These are phyloP conservation scores for Tetrapisispora nanseiensis DNA, from an alignment of 805 yeast species.

Conservation along the genomic window DNA sequence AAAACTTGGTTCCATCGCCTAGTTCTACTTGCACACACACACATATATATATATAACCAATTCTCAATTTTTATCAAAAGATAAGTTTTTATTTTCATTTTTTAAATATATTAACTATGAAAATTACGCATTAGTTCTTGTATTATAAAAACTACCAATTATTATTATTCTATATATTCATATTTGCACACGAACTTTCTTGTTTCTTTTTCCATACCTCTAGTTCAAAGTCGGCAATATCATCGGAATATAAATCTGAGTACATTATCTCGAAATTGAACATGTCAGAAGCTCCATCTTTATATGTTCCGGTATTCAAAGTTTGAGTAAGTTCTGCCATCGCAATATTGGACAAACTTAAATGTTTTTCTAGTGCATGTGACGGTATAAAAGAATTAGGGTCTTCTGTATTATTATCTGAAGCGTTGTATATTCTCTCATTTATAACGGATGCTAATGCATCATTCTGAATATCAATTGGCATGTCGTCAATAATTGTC, in stretches of 20 bases:
- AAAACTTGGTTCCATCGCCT: conserved; percentile 41
- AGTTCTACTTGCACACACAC: background rate
- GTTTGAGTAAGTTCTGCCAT: conserved; percentile 13
- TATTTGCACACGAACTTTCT: background rate
- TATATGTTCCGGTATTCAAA: background rate
- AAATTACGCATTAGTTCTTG: too few relatives aligned
- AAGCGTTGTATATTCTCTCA: background rate
- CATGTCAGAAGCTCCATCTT: conserved; percentile 4
- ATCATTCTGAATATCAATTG: background rate
- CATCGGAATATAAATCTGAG: conserved; percentile 16
- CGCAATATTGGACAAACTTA: conserved; percentile 6
- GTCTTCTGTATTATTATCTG: background rate
- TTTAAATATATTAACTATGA: too few relatives aligned
- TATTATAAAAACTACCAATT: background rate
- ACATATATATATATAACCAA: background rate
- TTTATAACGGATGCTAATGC: background rate
- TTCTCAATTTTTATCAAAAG: background rate
- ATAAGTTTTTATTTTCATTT: too few relatives aligned
- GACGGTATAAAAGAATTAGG: background rate
- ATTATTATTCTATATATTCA: background rate
- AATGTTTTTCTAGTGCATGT: background rate
- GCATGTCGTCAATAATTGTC: background rate
- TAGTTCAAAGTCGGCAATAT: conserved; percentile 16
- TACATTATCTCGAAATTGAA: conserved; percentile 19
- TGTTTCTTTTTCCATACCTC: conserved; percentile 22